Evolutionary conservation across 495 filamentous ascomycete species (phyloP).

Genomic region (Immersiella caudata): DNA sequence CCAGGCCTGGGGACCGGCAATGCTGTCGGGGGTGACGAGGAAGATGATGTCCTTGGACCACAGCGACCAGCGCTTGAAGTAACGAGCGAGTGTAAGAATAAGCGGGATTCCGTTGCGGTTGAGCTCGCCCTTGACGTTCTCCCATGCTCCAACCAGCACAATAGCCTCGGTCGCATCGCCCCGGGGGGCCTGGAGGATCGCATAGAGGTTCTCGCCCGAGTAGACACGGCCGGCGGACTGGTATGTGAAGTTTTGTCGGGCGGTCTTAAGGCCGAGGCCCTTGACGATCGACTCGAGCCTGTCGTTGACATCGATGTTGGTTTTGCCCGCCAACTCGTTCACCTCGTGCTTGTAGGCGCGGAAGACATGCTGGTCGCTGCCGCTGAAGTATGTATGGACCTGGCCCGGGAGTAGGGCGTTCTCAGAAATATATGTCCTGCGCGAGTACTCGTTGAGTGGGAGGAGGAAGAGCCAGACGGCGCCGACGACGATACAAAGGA

Average conservation of each 20-base stretch:
- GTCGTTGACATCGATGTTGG: conserved; percentile 62
- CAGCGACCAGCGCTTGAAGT: conserved; percentile 95
- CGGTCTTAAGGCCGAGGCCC: conserved; percentile 79
- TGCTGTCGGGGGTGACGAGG: conserved; percentile 84
- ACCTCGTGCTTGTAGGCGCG: conserved; percentile 89
- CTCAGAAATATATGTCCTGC: conserved; percentile 94
- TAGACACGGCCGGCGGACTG: conserved; percentile 74
- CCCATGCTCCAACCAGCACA: conserved; percentile 87
- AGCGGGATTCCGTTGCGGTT: conserved; percentile 88
- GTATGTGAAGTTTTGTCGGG: conserved; percentile 76
- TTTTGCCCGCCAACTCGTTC: conserved; percentile 58
- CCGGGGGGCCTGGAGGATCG: conserved; percentile 89
- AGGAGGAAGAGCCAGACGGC: conserved; percentile 91
- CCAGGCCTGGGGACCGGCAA: conserved; percentile 92
- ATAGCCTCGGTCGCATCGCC: conserved; percentile 98
- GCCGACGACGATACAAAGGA: conserved; percentile 84
- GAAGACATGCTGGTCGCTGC: conserved; percentile 94
- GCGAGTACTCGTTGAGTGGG: conserved; percentile 90
- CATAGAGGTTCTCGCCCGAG: conserved; percentile 89
- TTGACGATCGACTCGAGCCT: conserved; percentile 74
- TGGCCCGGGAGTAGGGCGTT: conserved; percentile 95
- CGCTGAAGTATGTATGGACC: conserved; percentile 95
- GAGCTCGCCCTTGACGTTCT: conserved; percentile 74
- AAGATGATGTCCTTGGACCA: conserved; percentile 99
- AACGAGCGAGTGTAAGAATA: conserved; percentile 81